Evolutionary conservation across 805 yeast species (phyloP).

Genomic region (Ogataea trehalophila): DNA sequence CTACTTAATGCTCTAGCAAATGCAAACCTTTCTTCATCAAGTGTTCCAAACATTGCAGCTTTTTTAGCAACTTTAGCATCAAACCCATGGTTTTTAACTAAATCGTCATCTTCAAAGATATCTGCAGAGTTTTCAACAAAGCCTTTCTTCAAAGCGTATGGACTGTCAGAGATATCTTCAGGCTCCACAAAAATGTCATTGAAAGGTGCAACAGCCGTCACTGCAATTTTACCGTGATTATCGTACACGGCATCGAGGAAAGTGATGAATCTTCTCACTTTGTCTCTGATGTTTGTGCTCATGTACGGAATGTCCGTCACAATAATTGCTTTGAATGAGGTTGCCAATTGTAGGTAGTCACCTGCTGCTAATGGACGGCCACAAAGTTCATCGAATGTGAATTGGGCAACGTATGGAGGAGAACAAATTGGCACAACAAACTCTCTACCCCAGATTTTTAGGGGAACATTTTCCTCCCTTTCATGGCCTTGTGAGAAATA

Average conservation of each 20-base stretch:
- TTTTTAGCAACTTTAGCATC: conserved; percentile 65
- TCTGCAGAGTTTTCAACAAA: conserved; percentile 22
- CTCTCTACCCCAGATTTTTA: conserved; percentile 85
- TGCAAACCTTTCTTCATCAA: conserved; percentile 95
- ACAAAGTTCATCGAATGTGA: conserved; percentile 80
- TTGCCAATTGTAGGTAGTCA: conserved; percentile 82
- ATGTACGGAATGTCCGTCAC: conserved; percentile 89
- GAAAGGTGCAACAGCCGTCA: conserved; percentile 84
- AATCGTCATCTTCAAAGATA: conserved; percentile 47
- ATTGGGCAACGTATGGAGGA: conserved; percentile 82
- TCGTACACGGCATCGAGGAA: conserved; percentile 95
- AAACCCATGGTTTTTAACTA: conserved; percentile 74
- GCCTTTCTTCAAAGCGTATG: conserved; percentile 32
- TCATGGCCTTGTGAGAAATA: conserved; percentile 66
- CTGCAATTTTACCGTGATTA: conserved; percentile 80
- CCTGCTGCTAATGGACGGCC: conserved; percentile 90
- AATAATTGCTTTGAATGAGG: conserved; percentile 69
- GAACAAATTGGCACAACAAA: conserved; percentile 70
- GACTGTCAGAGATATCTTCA: conserved; percentile 48
- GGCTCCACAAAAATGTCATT: conserved; percentile 83
- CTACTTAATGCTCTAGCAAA: conserved; percentile 93
- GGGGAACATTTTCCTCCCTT: conserved; percentile 31
- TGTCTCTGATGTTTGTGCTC: conserved; percentile 72
- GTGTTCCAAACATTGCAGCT: conserved; percentile 66
- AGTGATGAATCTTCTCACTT: conserved; percentile 87